Percentiles rank a stretch among this genome's conserved stretches.
Evolutionary conservation across 371 early-diverging fungal genomes (phyloP).

Genomic region (Funneliformis caledonium): DNA sequence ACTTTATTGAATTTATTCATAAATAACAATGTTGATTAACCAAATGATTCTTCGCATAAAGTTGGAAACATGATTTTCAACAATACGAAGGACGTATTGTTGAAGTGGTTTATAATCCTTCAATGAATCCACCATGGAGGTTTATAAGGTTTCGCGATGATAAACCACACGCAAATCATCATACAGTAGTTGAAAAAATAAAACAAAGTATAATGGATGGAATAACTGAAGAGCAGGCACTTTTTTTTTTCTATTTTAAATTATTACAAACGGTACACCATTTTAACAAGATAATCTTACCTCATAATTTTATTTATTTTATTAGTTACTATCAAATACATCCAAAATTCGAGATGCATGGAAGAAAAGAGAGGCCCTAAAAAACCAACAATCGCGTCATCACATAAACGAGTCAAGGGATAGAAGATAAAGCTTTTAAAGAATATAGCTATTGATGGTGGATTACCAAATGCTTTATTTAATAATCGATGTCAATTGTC

Average conservation of each 20-base stretch:
- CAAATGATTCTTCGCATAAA: neutral
- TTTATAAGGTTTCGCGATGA: constrained; percentile 89
- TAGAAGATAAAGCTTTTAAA: no score
- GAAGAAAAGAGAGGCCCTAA: constrained; percentile 9
- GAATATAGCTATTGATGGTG: no score
- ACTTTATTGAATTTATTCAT: constrained; percentile 38
- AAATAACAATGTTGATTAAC: neutral
- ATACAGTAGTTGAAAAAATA: constrained; percentile 70
- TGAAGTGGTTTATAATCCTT: constrained; percentile 70
- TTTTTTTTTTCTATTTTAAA: neutral
- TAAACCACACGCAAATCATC: constrained; percentile 83
- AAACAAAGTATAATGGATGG: constrained; percentile 79
- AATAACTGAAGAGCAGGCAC: constrained; percentile 70
- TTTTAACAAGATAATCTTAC: neutral
- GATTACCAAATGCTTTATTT: no score
- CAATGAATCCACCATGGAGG: constrained; percentile 66
- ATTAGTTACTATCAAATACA: neutral
- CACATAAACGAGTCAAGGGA: no score
- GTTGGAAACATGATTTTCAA: constrained; percentile 30
- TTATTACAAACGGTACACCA: no score
- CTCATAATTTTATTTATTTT: neutral
- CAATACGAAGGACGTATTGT: constrained; percentile 67
- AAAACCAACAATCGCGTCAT: no score
- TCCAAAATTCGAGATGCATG: constrained; percentile 8
- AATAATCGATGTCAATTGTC: no score